phyloP scores from a whole-genome alignment of 2,329 filamentous ascomycete genomes.

The Colletotrichum magnum region DNA sequence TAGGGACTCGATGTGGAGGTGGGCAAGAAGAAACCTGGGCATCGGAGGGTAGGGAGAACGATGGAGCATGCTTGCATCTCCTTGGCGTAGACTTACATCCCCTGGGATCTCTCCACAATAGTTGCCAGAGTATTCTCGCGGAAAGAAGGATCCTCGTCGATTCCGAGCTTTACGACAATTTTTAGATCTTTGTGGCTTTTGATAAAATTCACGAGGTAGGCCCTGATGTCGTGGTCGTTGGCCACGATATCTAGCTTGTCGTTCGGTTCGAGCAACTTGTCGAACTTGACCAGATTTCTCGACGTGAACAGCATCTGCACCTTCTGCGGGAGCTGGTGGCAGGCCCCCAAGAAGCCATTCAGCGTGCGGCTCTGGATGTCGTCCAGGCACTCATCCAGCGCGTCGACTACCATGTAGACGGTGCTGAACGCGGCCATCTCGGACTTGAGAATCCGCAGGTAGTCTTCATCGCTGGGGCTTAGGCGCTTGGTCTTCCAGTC shows the following conservation, averaged over 20 bases:
- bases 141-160: background rate
- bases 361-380: background rate
- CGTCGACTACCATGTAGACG: constrained; percentile 16
- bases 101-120: constrained; percentile 15
- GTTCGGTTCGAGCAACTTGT: background rate
- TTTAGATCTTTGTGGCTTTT: constrained; percentile 1
- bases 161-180: background rate
- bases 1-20: constrained; percentile 23
- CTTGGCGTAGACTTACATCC: constrained; percentile 4
- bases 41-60: background rate
- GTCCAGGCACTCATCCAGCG: constrained; percentile 26
- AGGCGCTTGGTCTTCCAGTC: constrained; percentile 1
- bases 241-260: background rate
- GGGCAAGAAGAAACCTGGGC: constrained; percentile 18
- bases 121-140: background rate
- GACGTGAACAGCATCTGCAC: constrained; percentile 19
- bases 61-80: background rate
- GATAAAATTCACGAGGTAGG: constrained; percentile 16
- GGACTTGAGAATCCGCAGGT: constrained; percentile 14
- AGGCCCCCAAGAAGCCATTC: background rate
- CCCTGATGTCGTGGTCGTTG: constrained; percentile 3
- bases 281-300: background rate
- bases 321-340: constrained; percentile 6
- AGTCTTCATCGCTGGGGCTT: constrained; percentile 8
- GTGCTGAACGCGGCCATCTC: background rate